These are phyloP conservation scores for Globisporangium paroecandrum DNA, from an alignment of 352 stramenopile genomes.

Conservation along the genomic window DNA sequence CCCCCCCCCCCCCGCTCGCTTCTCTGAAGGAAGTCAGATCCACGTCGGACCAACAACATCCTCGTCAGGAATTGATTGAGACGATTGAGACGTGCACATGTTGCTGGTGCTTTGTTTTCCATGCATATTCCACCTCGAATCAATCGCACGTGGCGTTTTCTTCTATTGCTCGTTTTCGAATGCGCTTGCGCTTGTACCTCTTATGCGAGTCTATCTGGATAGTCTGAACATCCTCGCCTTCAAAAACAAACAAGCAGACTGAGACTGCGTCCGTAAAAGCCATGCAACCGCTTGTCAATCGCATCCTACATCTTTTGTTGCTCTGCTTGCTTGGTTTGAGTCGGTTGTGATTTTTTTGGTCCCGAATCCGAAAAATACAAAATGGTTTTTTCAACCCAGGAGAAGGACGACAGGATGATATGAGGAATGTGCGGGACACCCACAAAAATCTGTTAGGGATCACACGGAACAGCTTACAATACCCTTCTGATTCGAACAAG, in stretches of 20 bases:
- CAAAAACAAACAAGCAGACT: not conserved
- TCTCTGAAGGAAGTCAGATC: not conserved
- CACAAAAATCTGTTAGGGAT: not conserved
- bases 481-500: not conserved
- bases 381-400: slow-evolving; percentile 3
- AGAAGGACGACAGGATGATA: not conserved
- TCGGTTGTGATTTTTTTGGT: not conserved
- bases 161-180: not conserved
- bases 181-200: no score
- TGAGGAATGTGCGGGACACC: not conserved
- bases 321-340: not conserved
- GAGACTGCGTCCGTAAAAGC: not conserved
- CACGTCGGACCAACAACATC: not conserved
- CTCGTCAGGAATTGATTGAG: not conserved
- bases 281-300: not conserved
- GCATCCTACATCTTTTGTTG: not conserved
- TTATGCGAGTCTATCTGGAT: no score
- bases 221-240: no score
- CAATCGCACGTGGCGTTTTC: not conserved
- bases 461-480: not conserved
- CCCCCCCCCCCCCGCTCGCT: no score
- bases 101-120: no score
- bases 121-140: no score
- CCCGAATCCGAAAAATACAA: not conserved
- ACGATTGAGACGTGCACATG: no score